Conservation (phyloP, 1,284 basidiomycete species). For the Gymnopus androsaceus region DNA sequence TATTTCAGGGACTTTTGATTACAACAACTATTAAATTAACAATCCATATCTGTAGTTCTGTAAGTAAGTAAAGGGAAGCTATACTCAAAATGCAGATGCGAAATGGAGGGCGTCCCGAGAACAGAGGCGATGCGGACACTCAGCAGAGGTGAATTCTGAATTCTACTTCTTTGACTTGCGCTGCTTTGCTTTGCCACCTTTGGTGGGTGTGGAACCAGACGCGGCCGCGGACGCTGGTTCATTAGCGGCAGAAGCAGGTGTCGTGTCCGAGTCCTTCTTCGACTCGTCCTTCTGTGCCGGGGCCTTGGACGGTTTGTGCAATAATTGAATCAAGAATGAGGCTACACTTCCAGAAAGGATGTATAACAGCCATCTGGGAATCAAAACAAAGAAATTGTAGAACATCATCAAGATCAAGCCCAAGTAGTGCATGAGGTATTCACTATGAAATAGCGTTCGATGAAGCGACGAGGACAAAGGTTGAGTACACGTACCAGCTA, state of each 20-base stretch:
- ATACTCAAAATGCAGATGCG: too few species aligned
- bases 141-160: neutral
- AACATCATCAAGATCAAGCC: constrained; percentile 49
- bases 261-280: neutral
- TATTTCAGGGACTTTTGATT: too few species aligned
- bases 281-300: neutral
- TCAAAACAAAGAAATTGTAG: constrained; percentile 49
- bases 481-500: constrained; percentile 50
- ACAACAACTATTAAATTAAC: too few species aligned
- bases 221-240: neutral
- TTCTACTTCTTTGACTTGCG: constrained; percentile 15
- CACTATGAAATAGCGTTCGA: constrained; percentile 40
- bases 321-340: constrained; percentile 55
- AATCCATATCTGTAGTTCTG: too few species aligned
- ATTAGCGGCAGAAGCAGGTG: neutral
- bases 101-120: too few species aligned
- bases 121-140: neutral
- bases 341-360: constrained; percentile 58
- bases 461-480: neutral
- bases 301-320: constrained; percentile 40
- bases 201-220: neutral
- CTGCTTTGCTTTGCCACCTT: constrained; percentile 11
- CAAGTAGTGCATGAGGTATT: constrained; percentile 65
- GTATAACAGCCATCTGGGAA: constrained; percentile 65
- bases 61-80: too few species aligned